phyloP scores from a whole-genome alignment of 2,329 filamentous ascomycete genomes.

The Xylaria polymorpha region DNA sequence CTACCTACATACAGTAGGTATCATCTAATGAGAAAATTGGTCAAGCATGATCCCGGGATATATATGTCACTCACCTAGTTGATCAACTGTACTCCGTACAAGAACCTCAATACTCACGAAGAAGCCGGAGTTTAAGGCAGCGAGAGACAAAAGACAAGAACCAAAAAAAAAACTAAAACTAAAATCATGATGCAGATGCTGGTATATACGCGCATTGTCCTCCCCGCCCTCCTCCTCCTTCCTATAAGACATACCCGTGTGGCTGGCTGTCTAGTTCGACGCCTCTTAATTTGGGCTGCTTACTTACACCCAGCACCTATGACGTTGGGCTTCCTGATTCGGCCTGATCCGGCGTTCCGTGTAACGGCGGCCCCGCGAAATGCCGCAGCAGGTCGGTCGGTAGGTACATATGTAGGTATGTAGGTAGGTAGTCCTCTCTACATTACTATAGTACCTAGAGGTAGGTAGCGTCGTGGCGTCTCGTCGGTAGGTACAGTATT shows the following conservation, averaged over 20 bases:
- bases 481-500: not conserved
- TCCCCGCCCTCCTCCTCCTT: not conserved
- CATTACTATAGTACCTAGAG: too few relatives aligned
- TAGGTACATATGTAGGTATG: not conserved
- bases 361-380: not conserved
- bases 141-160: too few relatives aligned
- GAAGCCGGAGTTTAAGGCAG: not conserved
- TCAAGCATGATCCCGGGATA: constrained; percentile 1
- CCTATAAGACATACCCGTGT: not conserved
- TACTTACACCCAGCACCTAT: not conserved
- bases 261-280: not conserved
- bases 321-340: constrained; percentile 17
- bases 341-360: not conserved
- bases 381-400: not conserved
- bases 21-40: not conserved
- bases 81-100: not conserved
- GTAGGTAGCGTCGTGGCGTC: not conserved
- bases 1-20: too few relatives aligned
- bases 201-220: not conserved
- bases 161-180: too few relatives aligned
- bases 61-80: not conserved
- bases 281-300: constrained; percentile 5
- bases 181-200: not conserved
- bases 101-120: not conserved
- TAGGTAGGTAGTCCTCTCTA: too few relatives aligned